Conservation (phyloP, 768 basidiomycete species). For the Boletus bicolor region DNA sequence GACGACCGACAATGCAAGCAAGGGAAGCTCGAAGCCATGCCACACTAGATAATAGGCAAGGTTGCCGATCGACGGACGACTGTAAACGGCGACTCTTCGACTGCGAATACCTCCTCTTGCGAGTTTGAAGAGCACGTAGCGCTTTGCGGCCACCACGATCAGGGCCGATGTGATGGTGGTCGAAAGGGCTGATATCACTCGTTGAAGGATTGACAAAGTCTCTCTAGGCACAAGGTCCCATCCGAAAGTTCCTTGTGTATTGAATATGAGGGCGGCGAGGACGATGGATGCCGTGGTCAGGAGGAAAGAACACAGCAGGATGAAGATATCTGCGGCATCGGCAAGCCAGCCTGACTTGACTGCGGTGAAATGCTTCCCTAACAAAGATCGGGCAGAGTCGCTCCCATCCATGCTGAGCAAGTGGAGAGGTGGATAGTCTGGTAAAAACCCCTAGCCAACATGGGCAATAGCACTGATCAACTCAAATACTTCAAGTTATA, state of each 20-base stretch:
- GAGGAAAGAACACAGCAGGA: not conserved
- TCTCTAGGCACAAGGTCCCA: not conserved
- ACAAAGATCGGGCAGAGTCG: not conserved
- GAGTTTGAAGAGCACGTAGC: constrained; percentile 3
- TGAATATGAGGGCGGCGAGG: not conserved
- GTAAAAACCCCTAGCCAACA: not conserved
- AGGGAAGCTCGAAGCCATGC: not conserved
- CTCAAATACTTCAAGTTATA: not conserved
- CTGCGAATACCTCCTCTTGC: not conserved
- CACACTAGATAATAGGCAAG: not conserved
- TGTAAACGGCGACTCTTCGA: constrained; percentile 3
- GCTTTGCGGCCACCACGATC: not conserved
- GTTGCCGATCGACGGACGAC: not conserved
- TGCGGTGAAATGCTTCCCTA: not conserved
- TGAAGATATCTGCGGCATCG: not conserved
- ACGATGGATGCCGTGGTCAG: not conserved
- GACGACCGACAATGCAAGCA: constrained; percentile 1
- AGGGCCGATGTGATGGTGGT: not conserved
- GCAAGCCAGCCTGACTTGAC: not conserved
- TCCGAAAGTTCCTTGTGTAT: not conserved
- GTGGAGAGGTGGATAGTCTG: too few relatives aligned
- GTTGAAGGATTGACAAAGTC: not conserved
- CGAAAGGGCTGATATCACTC: not conserved
- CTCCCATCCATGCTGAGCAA: not conserved
- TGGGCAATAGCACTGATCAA: not conserved